These are phyloP conservation scores for Nakaseomyces bracarensis DNA, from an alignment of 1,139 yeast genomes.

Conservation along the genomic window DNA sequence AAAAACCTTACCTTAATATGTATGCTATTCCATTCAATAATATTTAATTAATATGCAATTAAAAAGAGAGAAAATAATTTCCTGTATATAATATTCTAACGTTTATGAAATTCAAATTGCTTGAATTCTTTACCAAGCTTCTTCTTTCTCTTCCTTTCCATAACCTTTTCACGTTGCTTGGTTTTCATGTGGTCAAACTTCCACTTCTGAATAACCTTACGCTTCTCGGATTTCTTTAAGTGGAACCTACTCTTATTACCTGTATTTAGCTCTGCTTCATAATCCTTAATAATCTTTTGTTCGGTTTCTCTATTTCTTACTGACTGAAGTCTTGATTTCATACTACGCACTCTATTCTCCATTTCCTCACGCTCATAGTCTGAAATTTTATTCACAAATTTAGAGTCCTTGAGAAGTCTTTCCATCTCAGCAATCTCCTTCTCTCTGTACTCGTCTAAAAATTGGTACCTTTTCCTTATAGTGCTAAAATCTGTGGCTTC, in stretches of 20 bases:
- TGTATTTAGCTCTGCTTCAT: constrained; percentile 32
- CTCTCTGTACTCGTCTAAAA: constrained; percentile 77
- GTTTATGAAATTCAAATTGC: constrained; percentile 53
- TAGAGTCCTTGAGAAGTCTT: constrained; percentile 47
- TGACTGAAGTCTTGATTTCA: constrained; percentile 70
- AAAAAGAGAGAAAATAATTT: neutral
- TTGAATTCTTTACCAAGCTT: constrained; percentile 85
- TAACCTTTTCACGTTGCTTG: constrained; percentile 73
- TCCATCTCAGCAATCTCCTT: constrained; percentile 59
- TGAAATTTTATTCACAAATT: constrained; percentile 39
- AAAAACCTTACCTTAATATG: too few species aligned
- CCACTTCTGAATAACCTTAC: constrained; percentile 80
- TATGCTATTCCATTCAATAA: too few species aligned
- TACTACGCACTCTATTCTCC: constrained; percentile 47
- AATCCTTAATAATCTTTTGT: constrained; percentile 46
- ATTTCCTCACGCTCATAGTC: constrained; percentile 47
- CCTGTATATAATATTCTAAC: constrained; percentile 11
- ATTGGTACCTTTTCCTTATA: constrained; percentile 69
- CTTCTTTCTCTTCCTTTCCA: constrained; percentile 92
- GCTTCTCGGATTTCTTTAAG: constrained; percentile 72
- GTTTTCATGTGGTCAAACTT: constrained; percentile 80
- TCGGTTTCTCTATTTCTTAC: constrained; percentile 72
- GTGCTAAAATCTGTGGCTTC: constrained; percentile 63
- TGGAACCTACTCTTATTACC: constrained; percentile 39
- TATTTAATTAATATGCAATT: too few species aligned